phyloP scores from a whole-genome alignment of 768 basidiomycete species.

The Collybia nuda region DNA sequence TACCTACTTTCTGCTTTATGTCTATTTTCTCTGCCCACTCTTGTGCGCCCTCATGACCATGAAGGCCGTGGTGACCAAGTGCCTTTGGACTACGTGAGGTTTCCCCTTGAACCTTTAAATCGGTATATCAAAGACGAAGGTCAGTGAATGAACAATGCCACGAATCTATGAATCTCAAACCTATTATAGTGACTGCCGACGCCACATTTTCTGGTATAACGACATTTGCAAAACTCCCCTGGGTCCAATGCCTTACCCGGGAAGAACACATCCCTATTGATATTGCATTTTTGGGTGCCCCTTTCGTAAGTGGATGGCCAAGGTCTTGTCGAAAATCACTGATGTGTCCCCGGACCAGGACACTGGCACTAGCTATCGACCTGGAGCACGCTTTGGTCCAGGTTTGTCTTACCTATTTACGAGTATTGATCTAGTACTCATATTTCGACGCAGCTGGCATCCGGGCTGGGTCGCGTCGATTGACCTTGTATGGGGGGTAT shows the following conservation, averaged over 20 bases:
- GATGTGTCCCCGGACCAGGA: constrained; percentile 37
- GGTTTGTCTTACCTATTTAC: constrained; percentile 16
- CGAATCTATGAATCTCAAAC: background rate
- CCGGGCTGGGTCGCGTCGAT: constrained; percentile 72
- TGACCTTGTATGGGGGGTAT: constrained; percentile 77
- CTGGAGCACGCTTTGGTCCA: constrained; percentile 85
- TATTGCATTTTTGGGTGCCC: constrained; percentile 81
- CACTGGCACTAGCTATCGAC: constrained; percentile 74
- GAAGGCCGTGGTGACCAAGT: constrained; percentile 50
- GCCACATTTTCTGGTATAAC: constrained; percentile 81
- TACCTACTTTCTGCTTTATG: constrained; percentile 16
- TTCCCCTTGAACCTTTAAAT: constrained; percentile 60
- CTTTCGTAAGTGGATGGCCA: constrained; percentile 51
- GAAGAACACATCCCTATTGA: constrained; percentile 62
- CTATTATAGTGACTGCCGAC: constrained; percentile 62
- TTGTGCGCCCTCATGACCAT: constrained; percentile 30
- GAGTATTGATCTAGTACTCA: background rate
- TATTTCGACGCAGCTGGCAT: constrained; percentile 52
- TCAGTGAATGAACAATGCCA: background rate
- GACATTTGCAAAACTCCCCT: constrained; percentile 87
- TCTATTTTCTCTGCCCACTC: constrained; percentile 21
- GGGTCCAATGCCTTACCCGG: constrained; percentile 73
- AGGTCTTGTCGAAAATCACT: background rate
- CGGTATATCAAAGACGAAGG: constrained; percentile 58
- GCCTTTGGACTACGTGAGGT: constrained; percentile 67